Base-by-base conservation (phyloP, 2,329 filamentous ascomycete genomes). In the Nothomitra cinnamomea region DNA sequence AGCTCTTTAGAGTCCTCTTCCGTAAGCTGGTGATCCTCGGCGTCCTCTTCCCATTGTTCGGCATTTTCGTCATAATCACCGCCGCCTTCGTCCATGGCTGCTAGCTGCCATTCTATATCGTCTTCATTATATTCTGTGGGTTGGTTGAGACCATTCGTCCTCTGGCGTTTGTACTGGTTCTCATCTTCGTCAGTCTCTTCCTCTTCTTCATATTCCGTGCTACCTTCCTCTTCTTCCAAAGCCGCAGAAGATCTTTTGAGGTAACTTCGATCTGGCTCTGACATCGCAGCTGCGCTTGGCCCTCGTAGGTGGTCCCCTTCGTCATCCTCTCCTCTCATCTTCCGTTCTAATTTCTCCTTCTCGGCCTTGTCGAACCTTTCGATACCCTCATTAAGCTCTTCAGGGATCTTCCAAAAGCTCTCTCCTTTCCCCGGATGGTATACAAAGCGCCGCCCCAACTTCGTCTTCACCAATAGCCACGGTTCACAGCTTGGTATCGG, bases 401-500 rank as follows among this genome's bases (percentile, higher is more conserved):
- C 79, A 0, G 92, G 92, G 61, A 95, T 92, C 62, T 87, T 87
- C 92, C 94, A 98, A 66, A 88, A 88, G 66, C 89, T 96, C 59
- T 88, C 77, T 38, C 90, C 85, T 59, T 90, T 95, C 53, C 77
- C 76, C 0, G 82, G 78, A 60, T 98, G 95, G 70, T 94, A 86
- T 1, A 89, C 88, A 63, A 98, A 98, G 52, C 89, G 78, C 55
- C 92, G 76, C 21, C 87, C 86, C 57, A 90, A 80, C 64, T 87
- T 95, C 0, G 92, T 98, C 64, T 84, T 86, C n/a, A 98, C 87
- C 2, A 98, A 72, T 0, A 94, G 69, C 92, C 92, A 98, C 15
- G 88, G 85, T 60, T 85, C 82, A 61, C 80, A 85, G 1, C 83
- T 83, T 0, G 88, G 88, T 47, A 98, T 92, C 4, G 75, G 64